Evolutionary conservation across 2,329 filamentous ascomycete genomes (phyloP).

Genomic region (Sarocladiaceae sp.): DNA sequence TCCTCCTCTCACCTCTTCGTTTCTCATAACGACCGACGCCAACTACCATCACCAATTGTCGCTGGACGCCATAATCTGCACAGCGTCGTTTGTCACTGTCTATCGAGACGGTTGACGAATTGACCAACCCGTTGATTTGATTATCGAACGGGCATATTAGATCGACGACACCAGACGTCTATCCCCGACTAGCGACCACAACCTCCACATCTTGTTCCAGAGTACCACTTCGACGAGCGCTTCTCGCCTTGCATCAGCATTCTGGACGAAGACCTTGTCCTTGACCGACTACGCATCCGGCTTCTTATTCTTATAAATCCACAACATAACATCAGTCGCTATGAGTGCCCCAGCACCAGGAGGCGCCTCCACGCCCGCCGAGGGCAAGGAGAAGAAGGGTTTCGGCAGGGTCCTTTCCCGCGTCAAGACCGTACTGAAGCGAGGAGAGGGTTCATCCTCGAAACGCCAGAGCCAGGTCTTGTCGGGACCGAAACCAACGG

Average conservation of each 20-base stretch:
- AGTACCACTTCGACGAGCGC: too few species aligned
- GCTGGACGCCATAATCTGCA: not conserved
- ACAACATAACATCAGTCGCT: constrained; percentile 9
- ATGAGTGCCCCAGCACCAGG: constrained; percentile 41
- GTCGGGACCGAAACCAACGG: constrained; percentile 17
- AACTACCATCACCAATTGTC: not conserved
- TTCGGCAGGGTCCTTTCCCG: constrained; percentile 43
- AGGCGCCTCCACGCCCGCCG: constrained; percentile 28
- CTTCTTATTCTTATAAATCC: not conserved
- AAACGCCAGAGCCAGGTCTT: constrained; percentile 20
- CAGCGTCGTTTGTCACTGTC: not conserved
- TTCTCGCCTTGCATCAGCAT: too few species aligned
- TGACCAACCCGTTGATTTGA: constrained; percentile 2
- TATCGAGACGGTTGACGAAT: not conserved
- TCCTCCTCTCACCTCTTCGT: not conserved
- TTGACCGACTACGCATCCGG: too few species aligned
- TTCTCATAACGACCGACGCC: not conserved
- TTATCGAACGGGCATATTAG: too few species aligned
- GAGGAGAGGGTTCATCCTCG: constrained; percentile 29
- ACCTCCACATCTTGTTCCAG: too few species aligned
- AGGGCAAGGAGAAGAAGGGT: constrained; percentile 34
- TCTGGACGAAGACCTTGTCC: too few species aligned
- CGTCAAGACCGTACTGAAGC: constrained; percentile 47
- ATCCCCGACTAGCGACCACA: not conserved
- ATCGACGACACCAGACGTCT: too few species aligned